phyloP scores from a whole-genome alignment of 805 yeast genomes.

The Wickerhamomyces chaumierensis region DNA sequence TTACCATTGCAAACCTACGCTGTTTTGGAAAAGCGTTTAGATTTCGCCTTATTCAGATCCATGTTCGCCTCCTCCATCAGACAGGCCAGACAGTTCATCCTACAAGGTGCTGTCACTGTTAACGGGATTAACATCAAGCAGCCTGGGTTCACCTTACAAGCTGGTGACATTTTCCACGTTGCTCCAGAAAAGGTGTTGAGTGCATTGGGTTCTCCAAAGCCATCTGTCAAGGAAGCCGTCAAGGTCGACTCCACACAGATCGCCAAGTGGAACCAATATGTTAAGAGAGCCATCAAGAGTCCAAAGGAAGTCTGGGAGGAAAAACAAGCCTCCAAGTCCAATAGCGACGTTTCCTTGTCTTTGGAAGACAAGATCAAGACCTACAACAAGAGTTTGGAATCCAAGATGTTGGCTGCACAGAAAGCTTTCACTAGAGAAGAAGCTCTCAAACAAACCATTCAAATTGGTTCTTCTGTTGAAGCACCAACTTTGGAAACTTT shows the following conservation, averaged over 20 bases:
- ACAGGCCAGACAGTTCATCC: slow-evolving; percentile 84
- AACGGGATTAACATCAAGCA: slow-evolving; percentile 72
- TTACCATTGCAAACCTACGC: slow-evolving; percentile 83
- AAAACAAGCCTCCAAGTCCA: slow-evolving; percentile 24
- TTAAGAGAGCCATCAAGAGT: slow-evolving; percentile 39
- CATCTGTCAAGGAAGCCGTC: slow-evolving; percentile 56
- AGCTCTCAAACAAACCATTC: slow-evolving; percentile 9
- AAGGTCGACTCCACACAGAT: slow-evolving; percentile 65
- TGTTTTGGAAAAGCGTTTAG: slow-evolving; percentile 77
- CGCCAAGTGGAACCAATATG: slow-evolving; percentile 63
- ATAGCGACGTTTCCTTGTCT: slow-evolving; percentile 13
- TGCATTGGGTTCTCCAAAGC: slow-evolving; percentile 81
- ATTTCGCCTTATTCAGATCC: slow-evolving; percentile 81
- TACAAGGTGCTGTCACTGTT: slow-evolving; percentile 73
- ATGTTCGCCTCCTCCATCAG: slow-evolving; percentile 89
- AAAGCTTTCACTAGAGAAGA: slow-evolving; percentile 12
- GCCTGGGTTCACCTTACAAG: slow-evolving; percentile 65
- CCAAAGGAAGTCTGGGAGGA: slow-evolving; percentile 28
- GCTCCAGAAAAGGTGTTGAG: slow-evolving; percentile 74
- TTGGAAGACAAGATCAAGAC: slow-evolving; percentile 7
- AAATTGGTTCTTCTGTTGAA: slow-evolving; percentile 9
- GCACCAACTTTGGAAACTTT: slow-evolving; percentile 7
- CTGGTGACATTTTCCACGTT: slow-evolving; percentile 84
- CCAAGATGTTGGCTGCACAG: slow-evolving; percentile 14
- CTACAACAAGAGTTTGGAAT: slow-evolving; percentile 10